Percentiles rank a stretch among this genome's conserved stretches.
These are phyloP conservation scores for Globisporangium irregulare DNA, from an alignment of 352 stramenopile genomes.

Conservation along the genomic window DNA sequence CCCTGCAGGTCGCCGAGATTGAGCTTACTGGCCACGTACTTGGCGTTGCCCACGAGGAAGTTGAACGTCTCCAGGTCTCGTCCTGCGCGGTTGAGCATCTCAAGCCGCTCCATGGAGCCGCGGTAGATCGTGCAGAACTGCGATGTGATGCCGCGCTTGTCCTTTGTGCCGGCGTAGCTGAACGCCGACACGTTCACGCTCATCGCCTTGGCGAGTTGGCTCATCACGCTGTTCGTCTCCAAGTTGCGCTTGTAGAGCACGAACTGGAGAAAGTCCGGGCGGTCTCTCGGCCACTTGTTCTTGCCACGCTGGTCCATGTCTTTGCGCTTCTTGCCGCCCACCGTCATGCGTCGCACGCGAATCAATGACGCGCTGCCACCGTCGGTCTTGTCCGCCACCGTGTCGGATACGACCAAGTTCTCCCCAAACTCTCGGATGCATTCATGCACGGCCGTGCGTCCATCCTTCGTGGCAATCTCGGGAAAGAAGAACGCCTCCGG, in stretches of 20 bases:
- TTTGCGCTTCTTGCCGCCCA: slow-evolving; percentile 83
- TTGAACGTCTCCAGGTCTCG: slow-evolving; percentile 77
- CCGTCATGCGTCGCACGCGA: slow-evolving; percentile 78
- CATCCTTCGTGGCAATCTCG: slow-evolving; percentile 78
- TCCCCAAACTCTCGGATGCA: slow-evolving; percentile 68
- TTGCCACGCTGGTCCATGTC: slow-evolving; percentile 62
- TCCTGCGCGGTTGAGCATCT: slow-evolving; percentile 68
- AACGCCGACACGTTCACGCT: slow-evolving; percentile 72
- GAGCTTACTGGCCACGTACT: slow-evolving; percentile 89
- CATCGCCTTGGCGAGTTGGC: slow-evolving; percentile 70
- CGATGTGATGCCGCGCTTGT: slow-evolving; percentile 95
- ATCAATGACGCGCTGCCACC: slow-evolving; percentile 47
- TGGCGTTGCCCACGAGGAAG: slow-evolving; percentile 92
- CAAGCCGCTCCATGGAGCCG: slow-evolving; percentile 70
- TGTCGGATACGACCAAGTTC: slow-evolving; percentile 80
- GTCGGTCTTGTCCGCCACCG: slow-evolving; percentile 55
- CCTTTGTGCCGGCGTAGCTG: slow-evolving; percentile 94
- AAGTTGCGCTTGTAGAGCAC: slow-evolving; percentile 97
- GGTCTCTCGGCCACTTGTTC: slow-evolving; percentile 60
- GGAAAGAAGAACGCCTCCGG: slow-evolving; percentile 58
- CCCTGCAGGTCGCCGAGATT: slow-evolving; percentile 90
- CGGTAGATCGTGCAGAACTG: slow-evolving; percentile 94
- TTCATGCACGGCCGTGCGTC: slow-evolving; percentile 83
- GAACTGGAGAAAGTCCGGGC: slow-evolving; percentile 91
- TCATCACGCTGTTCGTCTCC: slow-evolving; percentile 87